Evolutionary conservation across 1,284 basidiomycete genomes (phyloP), one percentile per base, ranked within the genome.

Genomic region (Trametes versicolor): DNA sequence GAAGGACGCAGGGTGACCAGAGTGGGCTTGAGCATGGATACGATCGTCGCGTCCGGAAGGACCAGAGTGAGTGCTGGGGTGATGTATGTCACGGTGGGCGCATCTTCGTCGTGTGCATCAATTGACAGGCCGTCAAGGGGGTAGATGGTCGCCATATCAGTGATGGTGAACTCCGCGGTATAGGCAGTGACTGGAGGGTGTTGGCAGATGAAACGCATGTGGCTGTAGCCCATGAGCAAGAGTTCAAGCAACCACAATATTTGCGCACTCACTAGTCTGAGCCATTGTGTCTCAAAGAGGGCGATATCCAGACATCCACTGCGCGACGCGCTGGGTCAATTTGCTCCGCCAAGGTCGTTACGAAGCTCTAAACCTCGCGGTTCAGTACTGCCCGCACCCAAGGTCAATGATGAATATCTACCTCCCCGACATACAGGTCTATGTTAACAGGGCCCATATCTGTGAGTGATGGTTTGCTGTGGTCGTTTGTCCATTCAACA

Each of bases 401-500:
- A 10, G 13, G 10, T 34, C 25, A 17, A 48, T 15, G 52, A 4
- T 43, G 17, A n/a, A 37, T 15, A 71, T 76, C 49, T 63, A 87
- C 87, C 66, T 78, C 76, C 37, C 74, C 73, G 10, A 74, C 71
- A 69, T 79, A 84, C 12, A 88, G 72, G 43, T 83, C 78, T 12
- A 87, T 80, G 4, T 75, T 73, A 19, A 85, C 51, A 1, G 66
- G 62, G 0, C 81, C 82, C 73, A 85, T 79, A 9, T 77, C 70
- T 32, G 57, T 59, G 5, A 87, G 66, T n/a, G 68, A 62, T 0
- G 86, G 87, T 17, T 66, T 65, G 1, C 64, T 70, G 9, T 75
- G 74, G 51, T 85, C 82, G 47, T 88, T 85, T 32, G 77, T 75
- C 87, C 87, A 88, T 7, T 72, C 78, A 4, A 87, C 71, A 4